Base-by-base conservation (phyloP, 2,329 filamentous ascomycete species). In the Neofusicoccum sp. region DNA sequence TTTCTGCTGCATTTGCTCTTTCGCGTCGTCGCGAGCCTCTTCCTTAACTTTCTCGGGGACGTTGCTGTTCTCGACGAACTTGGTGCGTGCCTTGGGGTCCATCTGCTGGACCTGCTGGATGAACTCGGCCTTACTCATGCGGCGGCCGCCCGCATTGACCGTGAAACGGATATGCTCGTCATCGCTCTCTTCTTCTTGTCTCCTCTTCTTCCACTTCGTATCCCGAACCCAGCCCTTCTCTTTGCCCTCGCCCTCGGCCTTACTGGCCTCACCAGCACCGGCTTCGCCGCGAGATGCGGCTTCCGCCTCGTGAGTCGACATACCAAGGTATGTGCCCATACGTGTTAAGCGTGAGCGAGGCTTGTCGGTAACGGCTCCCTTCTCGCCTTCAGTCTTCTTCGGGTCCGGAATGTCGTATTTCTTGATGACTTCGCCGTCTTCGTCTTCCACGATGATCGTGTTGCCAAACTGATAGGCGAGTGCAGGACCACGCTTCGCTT, bases 391-490 rank as follows among this genome's bases (percentile, higher is more conserved):
- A 11, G 63, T 66, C 24, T 70, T 72, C 64, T 81, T 84, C 28
- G 69, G 66, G 4, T 84, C 75, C 0, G 81, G 87, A 30, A 93
- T 82, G 64, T 93, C 87, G 70, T 92, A 93, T 61, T 90, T 88
- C 78, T 93, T 93, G 71, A 96, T 84, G 33, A 96, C 91, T 71
- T 96, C 91, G 44, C 90, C 90, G 67, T 93, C 88, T 72, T 90
- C 89, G 64, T 96, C 90, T 76, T 96, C 90, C 14, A 96, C 89
- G 70, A 96, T 93, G 65, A 96, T 91, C 78, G 90, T 93, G 71
- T 91, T 93, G 64, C 91, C 91, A 69, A 91, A 93, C 66, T 93
- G 90, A 71, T 93, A 96, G 4, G 90, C 90, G 49, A 88, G 80
- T n/a, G 91, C 91, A 11, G 90, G 89, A 60, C 89, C 89, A 65